Conservation (phyloP, 2,329 filamentous ascomycete species). For the Aspergillus sp. region DNA sequence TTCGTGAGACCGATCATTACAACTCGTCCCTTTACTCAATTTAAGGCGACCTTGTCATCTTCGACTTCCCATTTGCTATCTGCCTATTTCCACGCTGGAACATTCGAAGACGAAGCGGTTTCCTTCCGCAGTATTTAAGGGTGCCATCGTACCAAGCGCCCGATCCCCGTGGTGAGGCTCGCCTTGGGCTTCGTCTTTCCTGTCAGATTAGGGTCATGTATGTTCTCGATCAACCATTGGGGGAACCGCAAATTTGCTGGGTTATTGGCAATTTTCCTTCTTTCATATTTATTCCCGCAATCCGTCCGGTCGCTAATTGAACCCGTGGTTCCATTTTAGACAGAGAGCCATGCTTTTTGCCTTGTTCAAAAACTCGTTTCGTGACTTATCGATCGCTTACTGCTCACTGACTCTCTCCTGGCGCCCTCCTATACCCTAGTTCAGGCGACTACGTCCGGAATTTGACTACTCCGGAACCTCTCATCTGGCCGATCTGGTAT, state of each 20-base stretch:
- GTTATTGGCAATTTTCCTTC: not conserved
- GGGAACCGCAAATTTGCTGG: not conserved
- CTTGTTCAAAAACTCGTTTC: slow-evolving; percentile 15
- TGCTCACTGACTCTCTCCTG: slow-evolving; percentile 19
- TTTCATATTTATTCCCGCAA: not conserved
- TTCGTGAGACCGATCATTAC: not conserved
- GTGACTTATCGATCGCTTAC: slow-evolving; percentile 21
- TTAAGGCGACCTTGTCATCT: too few relatives aligned
- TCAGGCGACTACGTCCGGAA: not conserved
- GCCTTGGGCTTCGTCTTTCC: slow-evolving; percentile 21
- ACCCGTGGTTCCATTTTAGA: slow-evolving; percentile 1
- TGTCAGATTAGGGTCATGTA: slow-evolving; percentile 10
- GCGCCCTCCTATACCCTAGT: slow-evolving; percentile 24
- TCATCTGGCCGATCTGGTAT: not conserved
- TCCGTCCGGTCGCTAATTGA: not conserved
- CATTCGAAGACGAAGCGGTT: not conserved
- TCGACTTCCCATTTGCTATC: not conserved
- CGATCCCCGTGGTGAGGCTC: slow-evolving; percentile 14
- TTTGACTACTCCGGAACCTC: not conserved
- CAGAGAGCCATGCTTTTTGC: slow-evolving; percentile 26
- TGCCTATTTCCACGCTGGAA: not conserved
- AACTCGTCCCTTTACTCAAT: not conserved
- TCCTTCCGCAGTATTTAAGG: not conserved
- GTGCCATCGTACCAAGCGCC: slow-evolving; percentile 10
- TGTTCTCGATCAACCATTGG: slow-evolving; percentile 4